These are phyloP conservation scores for Fusarium marasasianum DNA, from an alignment of 2,329 filamentous ascomycete genomes.

Conservation along the genomic window DNA sequence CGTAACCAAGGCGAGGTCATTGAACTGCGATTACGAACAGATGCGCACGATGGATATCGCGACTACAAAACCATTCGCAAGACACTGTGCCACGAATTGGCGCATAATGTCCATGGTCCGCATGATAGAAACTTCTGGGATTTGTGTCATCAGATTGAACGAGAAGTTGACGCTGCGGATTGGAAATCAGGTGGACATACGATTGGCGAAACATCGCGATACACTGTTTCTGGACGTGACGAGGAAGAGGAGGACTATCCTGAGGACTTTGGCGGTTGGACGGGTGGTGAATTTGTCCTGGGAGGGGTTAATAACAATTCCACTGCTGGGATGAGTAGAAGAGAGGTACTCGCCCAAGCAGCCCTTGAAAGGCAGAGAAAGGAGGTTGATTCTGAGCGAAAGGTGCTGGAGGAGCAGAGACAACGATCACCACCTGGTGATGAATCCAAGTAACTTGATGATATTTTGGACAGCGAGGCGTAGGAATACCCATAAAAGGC, in stretches of 20 bases:
- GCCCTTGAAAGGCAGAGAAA: conserved; percentile 49
- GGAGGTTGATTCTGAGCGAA: conserved; percentile 46
- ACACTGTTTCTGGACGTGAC: conserved; percentile 62
- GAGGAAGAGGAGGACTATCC: conserved; percentile 57
- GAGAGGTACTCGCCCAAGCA: conserved; percentile 75
- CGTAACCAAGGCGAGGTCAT: conserved; percentile 89
- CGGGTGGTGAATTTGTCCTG: conserved; percentile 80
- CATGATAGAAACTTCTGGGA: conserved; percentile 93
- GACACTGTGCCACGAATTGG: conserved; percentile 93
- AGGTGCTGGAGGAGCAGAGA: conserved; percentile 44
- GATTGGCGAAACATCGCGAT: conserved; percentile 71
- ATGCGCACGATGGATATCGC: conserved; percentile 91
- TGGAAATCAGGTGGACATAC: conserved; percentile 77
- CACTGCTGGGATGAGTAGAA: conserved; percentile 65
- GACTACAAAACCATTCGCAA: conserved; percentile 92
- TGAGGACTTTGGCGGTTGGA: conserved; percentile 79
- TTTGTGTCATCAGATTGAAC: conserved; percentile 85
- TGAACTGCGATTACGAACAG: conserved; percentile 88
- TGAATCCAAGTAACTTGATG: conserved; percentile 34
- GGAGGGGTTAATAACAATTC: conserved; percentile 63
- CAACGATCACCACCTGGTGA: conserved; percentile 34
- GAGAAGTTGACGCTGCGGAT: conserved; percentile 82
- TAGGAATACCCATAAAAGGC: conserved; percentile 18
- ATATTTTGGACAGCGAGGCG: conserved; percentile 9
- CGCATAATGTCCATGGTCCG: conserved; percentile 86